Conservation (phyloP, 2,329 filamentous ascomycete species). For the Amylocarpus encephaloides region DNA sequence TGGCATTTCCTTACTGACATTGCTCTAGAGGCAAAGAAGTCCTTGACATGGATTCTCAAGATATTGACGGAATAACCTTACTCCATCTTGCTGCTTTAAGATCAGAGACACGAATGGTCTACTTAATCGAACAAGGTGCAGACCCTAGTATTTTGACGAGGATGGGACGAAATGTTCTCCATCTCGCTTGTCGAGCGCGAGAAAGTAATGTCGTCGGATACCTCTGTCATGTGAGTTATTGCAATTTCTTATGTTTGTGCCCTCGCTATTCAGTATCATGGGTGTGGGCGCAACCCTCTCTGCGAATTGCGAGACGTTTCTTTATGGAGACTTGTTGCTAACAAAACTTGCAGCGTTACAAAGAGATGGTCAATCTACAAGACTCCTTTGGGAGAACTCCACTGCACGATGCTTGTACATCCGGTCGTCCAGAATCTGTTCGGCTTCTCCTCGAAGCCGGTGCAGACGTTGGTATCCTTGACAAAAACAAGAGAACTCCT, state of each 20-base stretch:
- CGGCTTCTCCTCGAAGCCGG: neutral
- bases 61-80: neutral
- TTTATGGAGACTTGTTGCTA: no score
- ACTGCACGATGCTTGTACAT: neutral
- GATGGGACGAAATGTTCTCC: neutral
- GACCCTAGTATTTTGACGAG: neutral
- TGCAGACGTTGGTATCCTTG: neutral
- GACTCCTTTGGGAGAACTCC: neutral
- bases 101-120: neutral
- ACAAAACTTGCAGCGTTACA: no score
- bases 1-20: neutral
- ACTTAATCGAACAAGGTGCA: neutral
- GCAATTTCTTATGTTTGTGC: neutral
- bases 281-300: no score
- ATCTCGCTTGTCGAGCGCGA: slow-evolving; percentile 1
- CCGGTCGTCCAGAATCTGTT: neutral
- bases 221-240: neutral
- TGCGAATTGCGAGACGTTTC: no score
- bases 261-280: no score
- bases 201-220: neutral
- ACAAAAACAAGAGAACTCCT: neutral
- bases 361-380: neutral
- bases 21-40: neutral
- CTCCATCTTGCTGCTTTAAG: neutral
- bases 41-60: neutral